A percentile compares a stretch with the other conserved stretches of the same genome.
These are phyloP conservation scores for Nannizziopsis barbatae DNA, from an alignment of 2,329 filamentous ascomycete genomes.

Conservation along the genomic window DNA sequence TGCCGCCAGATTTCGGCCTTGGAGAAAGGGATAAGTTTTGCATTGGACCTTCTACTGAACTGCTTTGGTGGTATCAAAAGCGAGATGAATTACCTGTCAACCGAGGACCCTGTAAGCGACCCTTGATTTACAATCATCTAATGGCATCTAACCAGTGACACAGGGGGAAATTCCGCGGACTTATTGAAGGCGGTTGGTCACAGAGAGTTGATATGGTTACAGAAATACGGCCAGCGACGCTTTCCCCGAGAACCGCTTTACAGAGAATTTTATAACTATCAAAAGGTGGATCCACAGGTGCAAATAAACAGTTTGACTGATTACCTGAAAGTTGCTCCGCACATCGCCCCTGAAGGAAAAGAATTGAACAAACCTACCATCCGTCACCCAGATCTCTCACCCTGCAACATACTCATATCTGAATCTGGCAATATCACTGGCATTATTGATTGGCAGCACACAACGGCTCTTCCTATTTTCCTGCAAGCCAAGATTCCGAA, in stretches of 20 bases:
- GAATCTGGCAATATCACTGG: constrained; percentile 25
- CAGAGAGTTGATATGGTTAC: constrained; percentile 15
- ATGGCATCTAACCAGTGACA: neutral
- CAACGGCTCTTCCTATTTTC: constrained; percentile 28
- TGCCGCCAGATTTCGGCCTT: neutral
- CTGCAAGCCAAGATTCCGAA: constrained; percentile 31
- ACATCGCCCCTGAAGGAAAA: constrained; percentile 10
- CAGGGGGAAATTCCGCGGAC: neutral
- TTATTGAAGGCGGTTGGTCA: neutral
- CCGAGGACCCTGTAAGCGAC: constrained; percentile 17
- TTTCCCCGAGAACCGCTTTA: constrained; percentile 17
- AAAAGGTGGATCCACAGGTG: constrained; percentile 12
- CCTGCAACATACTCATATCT: constrained; percentile 24
- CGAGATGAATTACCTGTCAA: constrained; percentile 11
- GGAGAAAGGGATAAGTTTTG: constrained; percentile 6
- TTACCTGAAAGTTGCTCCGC: constrained; percentile 13
- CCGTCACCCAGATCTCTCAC: constrained; percentile 22
- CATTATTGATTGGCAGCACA: constrained; percentile 37
- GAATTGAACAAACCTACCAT: constrained; percentile 16
- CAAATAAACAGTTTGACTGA: constrained; percentile 16
- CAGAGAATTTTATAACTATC: constrained; percentile 15
- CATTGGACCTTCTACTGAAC: constrained; percentile 16
- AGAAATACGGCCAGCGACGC: constrained; percentile 15
- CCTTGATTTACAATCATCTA: neutral
- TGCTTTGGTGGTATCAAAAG: constrained; percentile 16